Conservation (phyloP, 192 early-diverging fungal species). For the Phlyctochytrium planicorne region DNA sequence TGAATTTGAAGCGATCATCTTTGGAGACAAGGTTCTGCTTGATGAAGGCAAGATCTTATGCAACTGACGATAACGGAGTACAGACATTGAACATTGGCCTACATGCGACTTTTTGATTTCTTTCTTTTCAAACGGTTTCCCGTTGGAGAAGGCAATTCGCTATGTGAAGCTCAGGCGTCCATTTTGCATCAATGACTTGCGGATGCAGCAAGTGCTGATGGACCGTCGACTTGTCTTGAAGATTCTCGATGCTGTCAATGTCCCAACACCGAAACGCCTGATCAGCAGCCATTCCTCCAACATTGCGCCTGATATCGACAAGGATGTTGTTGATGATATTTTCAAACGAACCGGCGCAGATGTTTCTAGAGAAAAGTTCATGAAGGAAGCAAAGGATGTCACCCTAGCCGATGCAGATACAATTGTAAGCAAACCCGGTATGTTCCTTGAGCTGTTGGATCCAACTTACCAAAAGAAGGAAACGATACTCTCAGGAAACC, state of each 20-base stretch:
- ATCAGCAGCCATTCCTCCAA: slow-evolving; percentile 36
- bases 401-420: slow-evolving; percentile 33
- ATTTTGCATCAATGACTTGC: slow-evolving; percentile 89
- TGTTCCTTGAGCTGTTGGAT: slow-evolving; percentile 38
- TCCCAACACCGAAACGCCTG: slow-evolving; percentile 78
- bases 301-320: not conserved
- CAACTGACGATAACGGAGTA: not conserved
- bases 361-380: slow-evolving; percentile 3
- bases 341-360: slow-evolving; percentile 20
- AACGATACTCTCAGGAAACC: slow-evolving; percentile 76
- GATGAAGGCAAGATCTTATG: slow-evolving; percentile 72
- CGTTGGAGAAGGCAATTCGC: slow-evolving; percentile 86
- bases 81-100: slow-evolving; percentile 86
- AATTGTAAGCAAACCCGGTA: slow-evolving; percentile 2
- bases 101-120: slow-evolving; percentile 93
- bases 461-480: slow-evolving; percentile 72
- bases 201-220: slow-evolving; percentile 82
- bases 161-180: slow-evolving; percentile 83
- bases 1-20: slow-evolving; percentile 82
- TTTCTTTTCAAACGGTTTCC: slow-evolving; percentile 94
- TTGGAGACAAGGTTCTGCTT: slow-evolving; percentile 95
- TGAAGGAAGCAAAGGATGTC: not conserved
- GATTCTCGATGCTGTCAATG: slow-evolving; percentile 75
- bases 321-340: slow-evolving; percentile 15
- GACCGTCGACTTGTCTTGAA: slow-evolving; percentile 86